Percentiles rank a stretch among this genome's conserved stretches.
Evolutionary conservation across 2,329 filamentous ascomycete genomes (phyloP).

Genomic region (Ophiocordyceps camponoti-leonardi): DNA sequence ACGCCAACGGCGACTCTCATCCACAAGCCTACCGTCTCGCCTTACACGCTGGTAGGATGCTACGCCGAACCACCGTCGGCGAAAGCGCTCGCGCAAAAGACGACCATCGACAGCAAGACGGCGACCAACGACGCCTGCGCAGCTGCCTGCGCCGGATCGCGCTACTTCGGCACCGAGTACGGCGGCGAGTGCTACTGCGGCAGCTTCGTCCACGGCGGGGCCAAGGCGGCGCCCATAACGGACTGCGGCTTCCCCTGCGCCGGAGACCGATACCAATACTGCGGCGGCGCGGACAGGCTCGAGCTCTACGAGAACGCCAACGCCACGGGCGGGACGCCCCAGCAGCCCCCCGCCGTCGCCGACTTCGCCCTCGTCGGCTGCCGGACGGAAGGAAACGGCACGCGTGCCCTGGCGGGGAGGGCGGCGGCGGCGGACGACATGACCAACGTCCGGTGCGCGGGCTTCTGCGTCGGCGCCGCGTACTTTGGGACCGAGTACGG

Average conservation of each 20-base stretch:
- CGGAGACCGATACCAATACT: constrained; percentile 15
- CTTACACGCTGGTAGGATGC: constrained; percentile 21
- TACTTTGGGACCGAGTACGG: constrained; percentile 21
- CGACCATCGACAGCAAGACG: constrained; percentile 7
- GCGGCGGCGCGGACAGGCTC: constrained; percentile 15
- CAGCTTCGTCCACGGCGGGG: constrained; percentile 11
- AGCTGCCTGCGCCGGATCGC: constrained; percentile 16
- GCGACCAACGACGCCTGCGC: constrained; percentile 19
- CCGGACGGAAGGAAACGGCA: constrained; percentile 16
- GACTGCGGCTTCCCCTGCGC: constrained; percentile 19
- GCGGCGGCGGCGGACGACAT: constrained; percentile 10
- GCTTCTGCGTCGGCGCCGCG: constrained; percentile 12
- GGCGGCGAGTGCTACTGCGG: constrained; percentile 22
- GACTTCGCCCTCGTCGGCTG: constrained; percentile 17
- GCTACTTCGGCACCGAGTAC: constrained; percentile 24
- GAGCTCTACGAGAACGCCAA: constrained; percentile 16
- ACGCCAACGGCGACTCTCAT: constrained; percentile 10
- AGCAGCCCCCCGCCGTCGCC: constrained; percentile 14
- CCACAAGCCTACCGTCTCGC: constrained; percentile 7
- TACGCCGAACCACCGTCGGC: constrained; percentile 19
- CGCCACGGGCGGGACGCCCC: constrained; percentile 9
- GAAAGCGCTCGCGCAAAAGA: constrained; percentile 15
- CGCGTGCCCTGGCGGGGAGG: constrained; percentile 14
- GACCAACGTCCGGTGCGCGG: constrained; percentile 16
- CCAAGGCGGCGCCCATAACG: constrained; percentile 9